phyloP scores from a whole-genome alignment of 73 alveolate species.

The Paramecium bursaria region DNA sequence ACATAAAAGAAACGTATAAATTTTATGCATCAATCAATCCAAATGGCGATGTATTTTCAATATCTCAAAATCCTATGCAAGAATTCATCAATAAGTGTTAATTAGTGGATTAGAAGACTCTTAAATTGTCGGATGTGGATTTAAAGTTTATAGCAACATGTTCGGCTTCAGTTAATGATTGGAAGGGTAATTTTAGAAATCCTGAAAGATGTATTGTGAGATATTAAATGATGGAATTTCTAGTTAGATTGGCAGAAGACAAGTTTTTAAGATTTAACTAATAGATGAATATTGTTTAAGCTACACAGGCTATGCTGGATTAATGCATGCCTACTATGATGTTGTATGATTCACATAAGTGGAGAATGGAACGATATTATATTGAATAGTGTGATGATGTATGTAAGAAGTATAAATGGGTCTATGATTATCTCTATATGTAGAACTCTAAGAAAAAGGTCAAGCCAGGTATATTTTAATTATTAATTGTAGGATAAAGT shows the following conservation, averaged over 20 bases:
- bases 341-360: constrained; percentile 35
- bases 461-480: no score
- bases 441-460: constrained; percentile 70
- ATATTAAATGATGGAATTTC: constrained; percentile 68
- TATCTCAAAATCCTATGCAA: constrained; percentile 53
- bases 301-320: constrained; percentile 6
- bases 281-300: not conserved
- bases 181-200: constrained; percentile 64
- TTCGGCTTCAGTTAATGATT: constrained; percentile 56
- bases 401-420: constrained; percentile 38
- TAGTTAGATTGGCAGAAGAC: constrained; percentile 68
- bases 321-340: constrained; percentile 42
- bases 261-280: constrained; percentile 19
- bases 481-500: no score
- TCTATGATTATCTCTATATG: constrained; percentile 47
- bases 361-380: constrained; percentile 58
- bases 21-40: constrained; percentile 61
- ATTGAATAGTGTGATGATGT: constrained; percentile 61
- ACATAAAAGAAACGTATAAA: constrained; percentile 61
- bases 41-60: constrained; percentile 65
- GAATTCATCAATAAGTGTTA: constrained; percentile 57
- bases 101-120: constrained; percentile 9
- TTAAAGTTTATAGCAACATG: constrained; percentile 63
- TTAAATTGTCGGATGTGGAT: constrained; percentile 67
- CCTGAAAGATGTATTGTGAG: constrained; percentile 66